A percentile compares a stretch with the other conserved stretches of the same genome.
Evolutionary conservation across 805 yeast species (phyloP).

Genomic region (Ogataea pignaliae): DNA sequence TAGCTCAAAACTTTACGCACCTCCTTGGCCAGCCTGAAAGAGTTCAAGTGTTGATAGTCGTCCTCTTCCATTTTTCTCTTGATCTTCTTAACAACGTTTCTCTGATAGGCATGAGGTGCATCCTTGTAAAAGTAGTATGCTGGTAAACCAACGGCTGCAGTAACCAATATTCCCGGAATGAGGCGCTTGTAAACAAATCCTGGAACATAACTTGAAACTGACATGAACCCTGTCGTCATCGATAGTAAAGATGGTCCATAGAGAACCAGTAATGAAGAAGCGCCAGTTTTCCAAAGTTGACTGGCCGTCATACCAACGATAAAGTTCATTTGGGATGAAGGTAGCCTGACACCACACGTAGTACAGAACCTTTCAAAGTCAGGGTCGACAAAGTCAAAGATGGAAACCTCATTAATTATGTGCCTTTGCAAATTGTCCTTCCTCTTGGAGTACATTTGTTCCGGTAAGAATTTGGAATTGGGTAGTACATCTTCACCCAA

Average conservation of each 20-base stretch:
- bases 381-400: conserved; percentile 80
- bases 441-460: conserved; percentile 77
- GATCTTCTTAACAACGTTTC: conserved; percentile 73
- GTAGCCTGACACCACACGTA: conserved; percentile 30
- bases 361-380: conserved; percentile 54
- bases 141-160: conserved; percentile 32
- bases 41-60: conserved; percentile 77
- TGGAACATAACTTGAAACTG: conserved; percentile 27
- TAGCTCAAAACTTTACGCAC: conserved; percentile 73
- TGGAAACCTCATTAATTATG: conserved; percentile 54
- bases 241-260: conserved; percentile 28
- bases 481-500: conserved; percentile 59
- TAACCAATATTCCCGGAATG: conserved; percentile 29
- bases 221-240: conserved; percentile 27
- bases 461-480: conserved; percentile 61
- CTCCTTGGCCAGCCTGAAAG: conserved; percentile 75
- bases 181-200: conserved; percentile 19
- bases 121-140: conserved; percentile 60
- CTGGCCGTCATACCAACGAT: conserved; percentile 18
- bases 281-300: conserved; percentile 24
- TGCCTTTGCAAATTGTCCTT: conserved; percentile 58
- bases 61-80: conserved; percentile 53
- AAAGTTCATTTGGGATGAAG: conserved; percentile 32
- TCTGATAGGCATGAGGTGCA: conserved; percentile 84
- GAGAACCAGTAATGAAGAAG: conserved; percentile 22